Percentiles rank a stretch among this genome's conserved stretches.
These are phyloP conservation scores for Polysphondylium violaceum DNA, from an alignment of 78 protist species.

Conservation along the genomic window DNA sequence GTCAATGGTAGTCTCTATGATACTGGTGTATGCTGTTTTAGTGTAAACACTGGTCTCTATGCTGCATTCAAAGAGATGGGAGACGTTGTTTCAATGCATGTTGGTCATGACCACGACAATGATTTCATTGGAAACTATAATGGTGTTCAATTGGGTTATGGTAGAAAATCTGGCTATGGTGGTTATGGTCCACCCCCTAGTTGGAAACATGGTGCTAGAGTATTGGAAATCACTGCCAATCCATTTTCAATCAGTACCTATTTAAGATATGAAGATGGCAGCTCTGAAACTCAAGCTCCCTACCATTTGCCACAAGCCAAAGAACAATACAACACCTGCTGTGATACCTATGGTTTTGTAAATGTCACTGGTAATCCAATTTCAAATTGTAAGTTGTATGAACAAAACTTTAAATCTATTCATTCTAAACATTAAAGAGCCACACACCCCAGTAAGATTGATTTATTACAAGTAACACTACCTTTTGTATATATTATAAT, in stretches of 20 bases:
- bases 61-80: conserved; percentile 80
- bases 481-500: not conserved
- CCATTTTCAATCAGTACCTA: conserved; percentile 65
- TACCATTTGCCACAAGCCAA: conserved; percentile 16
- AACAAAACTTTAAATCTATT: conserved; percentile 8
- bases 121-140: conserved; percentile 70
- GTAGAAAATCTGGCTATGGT: conserved; percentile 75
- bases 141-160: conserved; percentile 79
- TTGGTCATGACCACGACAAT: conserved; percentile 84
- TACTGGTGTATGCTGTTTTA: conserved; percentile 83
- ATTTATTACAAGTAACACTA: not conserved
- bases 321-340: conserved; percentile 37
- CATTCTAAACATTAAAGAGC: not conserved
- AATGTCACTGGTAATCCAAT: not conserved
- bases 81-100: conserved; percentile 48
- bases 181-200: conserved; percentile 79
- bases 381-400: conserved; percentile 48
- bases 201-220: conserved; percentile 77
- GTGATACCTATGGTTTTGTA: conserved; percentile 63
- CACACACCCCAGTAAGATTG: not conserved
- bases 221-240: conserved; percentile 14
- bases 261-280: conserved; percentile 61
- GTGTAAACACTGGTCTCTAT: conserved; percentile 79
- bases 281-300: not conserved
- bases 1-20: conserved; percentile 42